phyloP scores from a whole-genome alignment of 2,329 filamentous ascomycete species.

The Colletotrichum sp. region DNA sequence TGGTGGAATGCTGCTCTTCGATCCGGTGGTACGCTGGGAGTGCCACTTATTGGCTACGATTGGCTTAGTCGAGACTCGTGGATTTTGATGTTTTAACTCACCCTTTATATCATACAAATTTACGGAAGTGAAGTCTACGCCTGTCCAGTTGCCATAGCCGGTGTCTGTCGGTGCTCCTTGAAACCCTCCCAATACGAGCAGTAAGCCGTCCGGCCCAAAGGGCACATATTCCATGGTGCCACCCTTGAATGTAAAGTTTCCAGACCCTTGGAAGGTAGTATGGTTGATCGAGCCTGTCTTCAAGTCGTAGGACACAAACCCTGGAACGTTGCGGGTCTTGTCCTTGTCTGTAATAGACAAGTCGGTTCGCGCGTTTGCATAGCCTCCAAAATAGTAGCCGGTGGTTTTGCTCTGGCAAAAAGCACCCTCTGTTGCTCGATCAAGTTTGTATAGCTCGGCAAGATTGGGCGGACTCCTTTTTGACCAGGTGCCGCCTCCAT shows the following conservation, averaged over 20 bases:
- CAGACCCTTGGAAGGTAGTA: conserved; percentile 17
- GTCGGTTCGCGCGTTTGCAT: conserved; percentile 28
- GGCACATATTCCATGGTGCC: conserved; percentile 35
- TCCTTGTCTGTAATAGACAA: conserved; percentile 22
- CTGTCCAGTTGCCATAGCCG: conserved; percentile 19
- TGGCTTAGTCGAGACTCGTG: neutral
- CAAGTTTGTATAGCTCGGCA: conserved; percentile 39
- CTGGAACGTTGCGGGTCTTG: conserved; percentile 23
- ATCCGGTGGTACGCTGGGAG: conserved; percentile 30
- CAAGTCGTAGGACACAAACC: conserved; percentile 37
- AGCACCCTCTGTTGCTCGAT: conserved; percentile 33
- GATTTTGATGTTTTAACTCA: neutral
- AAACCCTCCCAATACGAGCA: conserved; percentile 37
- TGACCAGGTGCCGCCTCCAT: conserved; percentile 37
- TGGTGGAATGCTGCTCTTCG: conserved; percentile 32
- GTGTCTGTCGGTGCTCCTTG: conserved; percentile 27
- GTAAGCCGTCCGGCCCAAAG: conserved; percentile 36
- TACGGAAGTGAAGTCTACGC: conserved; percentile 32
- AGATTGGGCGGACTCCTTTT: conserved; percentile 26
- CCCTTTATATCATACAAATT: conserved; percentile 34
- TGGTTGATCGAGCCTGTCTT: conserved; percentile 35
- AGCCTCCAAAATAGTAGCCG: conserved; percentile 38
- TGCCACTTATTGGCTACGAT: conserved; percentile 31
- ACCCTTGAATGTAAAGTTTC: conserved; percentile 28
- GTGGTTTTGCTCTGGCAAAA: conserved; percentile 27